Conservation (phyloP, 441 rosid species). For the Dalechampia spathulata region DNA sequence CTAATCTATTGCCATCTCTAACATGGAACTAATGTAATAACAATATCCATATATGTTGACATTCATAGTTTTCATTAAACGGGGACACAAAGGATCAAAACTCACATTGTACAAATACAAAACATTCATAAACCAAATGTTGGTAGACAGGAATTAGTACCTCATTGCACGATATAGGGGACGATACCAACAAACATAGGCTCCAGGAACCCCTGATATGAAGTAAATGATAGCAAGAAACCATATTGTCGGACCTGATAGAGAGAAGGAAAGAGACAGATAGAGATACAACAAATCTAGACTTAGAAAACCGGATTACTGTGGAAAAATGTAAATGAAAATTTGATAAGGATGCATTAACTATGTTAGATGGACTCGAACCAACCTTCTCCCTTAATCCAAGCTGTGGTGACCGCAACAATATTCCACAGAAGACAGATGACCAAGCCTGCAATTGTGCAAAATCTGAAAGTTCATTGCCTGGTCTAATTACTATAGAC, state of each 20-base stretch:
- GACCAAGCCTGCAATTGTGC: constrained; percentile 53
- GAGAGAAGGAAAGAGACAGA: no score
- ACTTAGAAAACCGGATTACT: constrained; percentile 2
- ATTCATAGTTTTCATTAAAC: no score
- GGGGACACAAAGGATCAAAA: no score
- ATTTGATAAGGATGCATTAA: constrained; percentile 7
- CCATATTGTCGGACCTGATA: constrained; percentile 88
- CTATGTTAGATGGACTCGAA: neutral
- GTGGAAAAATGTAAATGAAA: no score
- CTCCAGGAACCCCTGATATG: constrained; percentile 91
- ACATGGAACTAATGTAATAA: no score
- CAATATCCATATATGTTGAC: no score
- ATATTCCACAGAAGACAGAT: constrained; percentile 85
- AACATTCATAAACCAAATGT: neutral
- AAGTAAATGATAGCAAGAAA: constrained; percentile 90
- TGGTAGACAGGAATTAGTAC: constrained; percentile 30
- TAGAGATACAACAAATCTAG: constrained; percentile 10
- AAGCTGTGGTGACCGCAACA: constrained; percentile 79
- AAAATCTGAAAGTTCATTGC: constrained; percentile 4
- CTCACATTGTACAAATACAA: neutral
- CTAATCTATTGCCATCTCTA: no score
- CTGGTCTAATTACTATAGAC: no score
- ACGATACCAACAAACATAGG: constrained; percentile 86
- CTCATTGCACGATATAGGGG: constrained; percentile 98
- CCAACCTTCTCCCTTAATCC: constrained; percentile 95